Percentiles rank a stretch among this genome's conserved stretches.
These are phyloP conservation scores for Pilasporangium apinafurcum DNA, from an alignment of 352 stramenopile genomes.

Conservation along the genomic window DNA sequence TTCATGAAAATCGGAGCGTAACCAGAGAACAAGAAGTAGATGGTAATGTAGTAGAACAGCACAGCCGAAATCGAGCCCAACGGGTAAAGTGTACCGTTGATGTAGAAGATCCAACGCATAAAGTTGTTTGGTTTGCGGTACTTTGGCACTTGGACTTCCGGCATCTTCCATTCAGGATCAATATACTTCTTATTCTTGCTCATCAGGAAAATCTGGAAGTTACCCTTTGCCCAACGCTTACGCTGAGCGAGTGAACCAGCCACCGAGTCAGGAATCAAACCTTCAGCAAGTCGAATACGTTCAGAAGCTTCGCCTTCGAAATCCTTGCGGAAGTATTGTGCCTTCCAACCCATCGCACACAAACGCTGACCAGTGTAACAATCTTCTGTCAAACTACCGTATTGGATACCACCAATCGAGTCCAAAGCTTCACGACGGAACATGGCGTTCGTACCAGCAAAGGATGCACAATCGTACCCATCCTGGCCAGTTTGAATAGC, in stretches of 20 bases:
- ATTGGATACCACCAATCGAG: constrained; percentile 64
- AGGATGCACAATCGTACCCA: constrained; percentile 65
- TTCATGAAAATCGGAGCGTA: constrained; percentile 82
- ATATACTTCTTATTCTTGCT: constrained; percentile 80
- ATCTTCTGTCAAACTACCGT: constrained; percentile 66
- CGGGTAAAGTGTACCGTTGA: constrained; percentile 78
- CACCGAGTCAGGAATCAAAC: constrained; percentile 74
- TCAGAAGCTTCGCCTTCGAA: constrained; percentile 74
- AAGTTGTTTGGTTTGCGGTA: constrained; percentile 70
- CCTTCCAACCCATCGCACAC: constrained; percentile 60
- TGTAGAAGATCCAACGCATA: constrained; percentile 76
- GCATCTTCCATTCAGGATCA: constrained; percentile 76
- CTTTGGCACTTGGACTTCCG: constrained; percentile 61
- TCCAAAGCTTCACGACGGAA: constrained; percentile 71
- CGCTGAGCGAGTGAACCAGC: constrained; percentile 73
- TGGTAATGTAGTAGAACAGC: constrained; percentile 81
- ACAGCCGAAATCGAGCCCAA: constrained; percentile 73
- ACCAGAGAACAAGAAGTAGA: constrained; percentile 82
- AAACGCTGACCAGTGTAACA: constrained; percentile 20
- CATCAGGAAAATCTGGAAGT: constrained; percentile 83
- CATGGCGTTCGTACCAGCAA: constrained; percentile 71
- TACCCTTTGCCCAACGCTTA: constrained; percentile 79
- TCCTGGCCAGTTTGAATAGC: constrained; percentile 68
- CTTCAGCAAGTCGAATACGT: constrained; percentile 74
- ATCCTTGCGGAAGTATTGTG: constrained; percentile 83